Percentiles rank a stretch among this genome's conserved stretches.
phyloP scores from a whole-genome alignment of 129 eudicot species.

The Oenanthe sinensis region DNA sequence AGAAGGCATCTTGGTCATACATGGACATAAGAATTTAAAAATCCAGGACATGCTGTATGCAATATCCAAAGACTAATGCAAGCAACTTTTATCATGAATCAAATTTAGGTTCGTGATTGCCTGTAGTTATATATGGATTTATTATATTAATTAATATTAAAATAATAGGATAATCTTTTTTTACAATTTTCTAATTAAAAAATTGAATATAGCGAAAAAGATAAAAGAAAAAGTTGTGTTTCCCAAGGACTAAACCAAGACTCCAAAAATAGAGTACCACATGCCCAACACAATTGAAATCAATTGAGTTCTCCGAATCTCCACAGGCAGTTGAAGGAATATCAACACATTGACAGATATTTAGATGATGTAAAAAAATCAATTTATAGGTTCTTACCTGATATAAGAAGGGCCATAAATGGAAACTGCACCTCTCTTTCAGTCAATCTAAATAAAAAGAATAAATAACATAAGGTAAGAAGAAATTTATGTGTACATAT shows the following conservation, averaged over 20 bases:
- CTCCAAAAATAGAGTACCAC: not conserved
- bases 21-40: not conserved
- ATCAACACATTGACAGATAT: not conserved
- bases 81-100: not conserved
- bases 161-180: not conserved
- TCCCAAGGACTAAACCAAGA: not conserved
- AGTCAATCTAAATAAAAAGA: conserved; percentile 37
- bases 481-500: conserved; percentile 5
- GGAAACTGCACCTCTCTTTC: conserved; percentile 74
- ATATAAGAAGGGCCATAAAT: conserved; percentile 80
- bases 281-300: not conserved
- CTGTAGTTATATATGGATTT: not conserved
- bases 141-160: not conserved
- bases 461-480: conserved; percentile 10
- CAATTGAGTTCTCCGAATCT: not conserved
- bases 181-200: not conserved
- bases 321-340: not conserved
- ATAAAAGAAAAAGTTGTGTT: not conserved
- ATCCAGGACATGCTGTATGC: not conserved
- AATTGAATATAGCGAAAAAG: not conserved
- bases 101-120: not conserved
- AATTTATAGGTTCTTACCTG: conserved; percentile 42
- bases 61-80: not conserved
- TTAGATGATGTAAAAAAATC: not conserved
- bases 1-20: not conserved